Percentiles rank a stretch among this genome's conserved stretches.
Evolutionary conservation across 495 filamentous ascomycete genomes (phyloP).

Genomic region (Lepidopterella palustris): DNA sequence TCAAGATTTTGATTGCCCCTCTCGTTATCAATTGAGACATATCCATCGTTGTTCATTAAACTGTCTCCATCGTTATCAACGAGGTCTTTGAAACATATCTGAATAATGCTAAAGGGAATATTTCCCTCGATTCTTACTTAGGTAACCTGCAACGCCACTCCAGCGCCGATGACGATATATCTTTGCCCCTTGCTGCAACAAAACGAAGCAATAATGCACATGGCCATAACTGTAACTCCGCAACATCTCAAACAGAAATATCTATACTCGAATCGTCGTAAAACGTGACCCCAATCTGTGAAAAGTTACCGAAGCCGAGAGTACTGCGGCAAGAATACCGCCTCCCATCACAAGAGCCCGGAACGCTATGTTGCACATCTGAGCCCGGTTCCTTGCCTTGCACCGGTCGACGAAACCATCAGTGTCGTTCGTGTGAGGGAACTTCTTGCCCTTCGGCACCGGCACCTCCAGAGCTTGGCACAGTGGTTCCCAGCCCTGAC

Average conservation of each 20-base stretch:
- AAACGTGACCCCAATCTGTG: conserved; percentile 4
- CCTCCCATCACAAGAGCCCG: conserved; percentile 48
- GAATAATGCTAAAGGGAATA: no score
- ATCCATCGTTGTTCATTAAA: no score
- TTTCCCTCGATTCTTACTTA: no score
- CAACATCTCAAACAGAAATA: background rate
- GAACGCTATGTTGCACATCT: conserved; percentile 55
- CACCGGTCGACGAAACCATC: conserved; percentile 56
- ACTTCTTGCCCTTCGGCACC: conserved; percentile 47
- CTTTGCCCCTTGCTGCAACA: background rate
- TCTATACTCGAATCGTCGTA: background rate
- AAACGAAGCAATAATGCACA: background rate
- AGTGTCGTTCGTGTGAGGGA: conserved; percentile 45
- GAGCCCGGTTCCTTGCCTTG: conserved; percentile 51
- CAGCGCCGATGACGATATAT: background rate
- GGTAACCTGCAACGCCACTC: background rate
- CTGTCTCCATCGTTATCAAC: no score
- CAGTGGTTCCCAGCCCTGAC: conserved; percentile 60
- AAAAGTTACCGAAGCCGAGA: conserved; percentile 12
- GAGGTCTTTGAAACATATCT: no score
- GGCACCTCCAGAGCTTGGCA: conserved; percentile 59
- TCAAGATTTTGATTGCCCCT: no score
- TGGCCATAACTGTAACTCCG: background rate
- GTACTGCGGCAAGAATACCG: conserved; percentile 23
- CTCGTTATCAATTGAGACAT: no score